Conservation (phyloP, 2,329 filamentous ascomycete species). For the Elsinoe necatrix region DNA sequence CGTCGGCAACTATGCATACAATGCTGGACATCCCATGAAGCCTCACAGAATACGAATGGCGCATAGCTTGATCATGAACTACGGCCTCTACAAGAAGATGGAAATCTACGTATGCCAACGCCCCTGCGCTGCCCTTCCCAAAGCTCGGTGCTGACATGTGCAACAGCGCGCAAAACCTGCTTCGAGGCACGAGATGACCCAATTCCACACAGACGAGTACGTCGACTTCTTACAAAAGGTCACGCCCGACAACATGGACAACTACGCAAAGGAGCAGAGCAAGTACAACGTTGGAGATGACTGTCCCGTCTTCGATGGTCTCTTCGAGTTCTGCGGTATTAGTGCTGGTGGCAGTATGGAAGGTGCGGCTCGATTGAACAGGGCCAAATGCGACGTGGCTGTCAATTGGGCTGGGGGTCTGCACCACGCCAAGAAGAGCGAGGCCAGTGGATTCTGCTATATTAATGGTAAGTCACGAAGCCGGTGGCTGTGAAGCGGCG, state of each 20-base stretch:
- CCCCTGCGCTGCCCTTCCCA: neutral
- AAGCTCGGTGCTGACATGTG: neutral
- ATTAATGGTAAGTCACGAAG: slow-evolving; percentile 34
- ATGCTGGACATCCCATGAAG: slow-evolving; percentile 62
- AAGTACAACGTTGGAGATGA: slow-evolving; percentile 59
- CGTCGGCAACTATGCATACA: slow-evolving; percentile 96
- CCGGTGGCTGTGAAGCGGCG: neutral
- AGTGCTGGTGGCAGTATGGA: slow-evolving; percentile 64
- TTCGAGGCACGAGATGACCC: slow-evolving; percentile 62
- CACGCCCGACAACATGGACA: slow-evolving; percentile 97
- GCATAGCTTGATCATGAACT: slow-evolving; percentile 60
- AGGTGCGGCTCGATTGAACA: slow-evolving; percentile 58
- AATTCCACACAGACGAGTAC: slow-evolving; percentile 66
- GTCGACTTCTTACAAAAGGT: slow-evolving; percentile 73
- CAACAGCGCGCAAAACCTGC: slow-evolving; percentile 33
- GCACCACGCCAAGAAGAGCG: slow-evolving; percentile 43
- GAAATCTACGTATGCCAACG: slow-evolving; percentile 53
- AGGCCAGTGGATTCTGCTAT: slow-evolving; percentile 42
- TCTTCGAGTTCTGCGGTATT: slow-evolving; percentile 64
- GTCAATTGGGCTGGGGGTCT: slow-evolving; percentile 45
- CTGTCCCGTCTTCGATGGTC: slow-evolving; percentile 58
- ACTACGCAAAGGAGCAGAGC: slow-evolving; percentile 82
- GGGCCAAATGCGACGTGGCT: slow-evolving; percentile 60
- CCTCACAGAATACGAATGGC: slow-evolving; percentile 60
- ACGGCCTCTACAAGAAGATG: slow-evolving; percentile 64